Percentiles rank a stretch among this genome's conserved stretches.
These are phyloP conservation scores for Volvox reticuliferus DNA, from an alignment of 139 green algal genomes.

Conservation along the genomic window DNA sequence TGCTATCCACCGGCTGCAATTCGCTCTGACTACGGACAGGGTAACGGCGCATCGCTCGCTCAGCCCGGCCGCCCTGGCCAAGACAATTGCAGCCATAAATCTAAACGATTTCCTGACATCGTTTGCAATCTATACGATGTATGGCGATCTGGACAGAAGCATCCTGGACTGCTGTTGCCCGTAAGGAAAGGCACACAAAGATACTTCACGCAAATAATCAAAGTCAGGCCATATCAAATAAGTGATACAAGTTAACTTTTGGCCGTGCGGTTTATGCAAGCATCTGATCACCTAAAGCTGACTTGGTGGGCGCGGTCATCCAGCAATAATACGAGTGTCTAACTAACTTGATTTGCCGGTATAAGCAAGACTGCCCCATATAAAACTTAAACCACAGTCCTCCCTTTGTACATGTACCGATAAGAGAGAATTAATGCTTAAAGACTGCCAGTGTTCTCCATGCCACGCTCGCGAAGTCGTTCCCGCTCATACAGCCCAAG, in stretches of 20 bases:
- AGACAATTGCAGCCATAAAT: background rate
- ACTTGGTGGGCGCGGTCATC: background rate
- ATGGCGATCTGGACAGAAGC: background rate
- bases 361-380: no score
- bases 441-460: background rate
- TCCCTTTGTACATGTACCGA: background rate
- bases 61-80: background rate
- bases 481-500: conserved; percentile 5
- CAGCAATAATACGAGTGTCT: background rate
- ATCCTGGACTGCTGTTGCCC: background rate
- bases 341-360: background rate
- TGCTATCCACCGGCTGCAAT: background rate
- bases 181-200: background rate
- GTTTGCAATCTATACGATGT: background rate
- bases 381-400: no score
- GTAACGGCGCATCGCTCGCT: conserved; percentile 15
- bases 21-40: background rate
- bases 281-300: background rate
- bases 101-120: background rate
- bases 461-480: conserved; percentile 11
- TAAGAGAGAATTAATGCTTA: conserved; percentile 10
- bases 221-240: background rate
- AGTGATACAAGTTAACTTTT: no score
- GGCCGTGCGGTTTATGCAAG: no score
- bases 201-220: background rate